Evolutionary conservation across 495 filamentous ascomycete species (phyloP).

Genomic region (Aspergillus asperescens): DNA sequence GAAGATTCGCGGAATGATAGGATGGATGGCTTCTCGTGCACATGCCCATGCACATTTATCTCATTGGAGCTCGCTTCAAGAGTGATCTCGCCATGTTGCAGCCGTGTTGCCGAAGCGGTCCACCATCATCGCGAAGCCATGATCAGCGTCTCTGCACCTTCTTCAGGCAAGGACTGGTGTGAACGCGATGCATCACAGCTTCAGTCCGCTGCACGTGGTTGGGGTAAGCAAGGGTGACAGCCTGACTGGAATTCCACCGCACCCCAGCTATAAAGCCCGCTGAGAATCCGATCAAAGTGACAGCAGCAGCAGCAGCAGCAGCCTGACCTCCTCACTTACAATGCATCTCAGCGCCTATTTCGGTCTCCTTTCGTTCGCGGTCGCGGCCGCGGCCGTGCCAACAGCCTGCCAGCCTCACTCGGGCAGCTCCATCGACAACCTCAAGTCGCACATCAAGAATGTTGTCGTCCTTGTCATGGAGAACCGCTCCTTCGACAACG

Average conservation of each 20-base stretch:
- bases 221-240: neutral
- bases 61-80: neutral
- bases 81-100: neutral
- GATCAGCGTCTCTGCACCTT: neutral
- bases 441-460: slow-evolving; percentile 44
- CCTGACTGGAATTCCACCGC: neutral
- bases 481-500: slow-evolving; percentile 44
- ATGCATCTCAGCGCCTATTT: slow-evolving; percentile 34
- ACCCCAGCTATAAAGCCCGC: neutral
- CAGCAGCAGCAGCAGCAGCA: neutral
- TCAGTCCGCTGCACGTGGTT: slow-evolving; percentile 4
- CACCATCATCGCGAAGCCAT: neutral
- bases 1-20: too few species aligned
- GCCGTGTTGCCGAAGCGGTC: neutral
- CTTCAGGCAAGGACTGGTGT: neutral
- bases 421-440: slow-evolving; percentile 23
- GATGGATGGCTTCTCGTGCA: neutral
- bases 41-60: slow-evolving; percentile 1
- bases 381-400: slow-evolving; percentile 29
- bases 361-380: slow-evolving; percentile 34
- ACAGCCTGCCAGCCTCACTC: slow-evolving; percentile 19
- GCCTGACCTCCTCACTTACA: too few species aligned
- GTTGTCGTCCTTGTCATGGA: slow-evolving; percentile 43
- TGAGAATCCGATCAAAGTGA: neutral
- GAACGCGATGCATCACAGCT: slow-evolving; percentile 1